Base-by-base conservation (phyloP, 345 rosid genomes). In the Physaria fendleri region DNA sequence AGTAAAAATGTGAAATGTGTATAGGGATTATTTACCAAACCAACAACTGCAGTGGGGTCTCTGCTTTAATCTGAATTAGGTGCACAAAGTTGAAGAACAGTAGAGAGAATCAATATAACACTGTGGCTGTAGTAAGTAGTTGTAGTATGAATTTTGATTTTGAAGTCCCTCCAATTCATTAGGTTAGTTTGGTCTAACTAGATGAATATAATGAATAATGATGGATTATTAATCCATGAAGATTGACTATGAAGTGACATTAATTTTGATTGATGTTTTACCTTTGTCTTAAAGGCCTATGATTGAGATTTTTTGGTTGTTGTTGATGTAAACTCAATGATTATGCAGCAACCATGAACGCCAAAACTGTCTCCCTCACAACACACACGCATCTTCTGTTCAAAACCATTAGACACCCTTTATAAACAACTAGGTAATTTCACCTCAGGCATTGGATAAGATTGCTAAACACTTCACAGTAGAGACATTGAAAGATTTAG, bases 171-270 rank as follows among this genome's bases (percentile, higher is more conserved):
- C 4, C 33, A 40, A 38, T 49, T 56, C 32, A 55, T 5, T 8
- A 69, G 48, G 23, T 32, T 22, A 18, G 64, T 23, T 70, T 70
- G 74, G 69, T 70, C 69, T 63, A 63, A 63, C 69, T 41, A 49
- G 49, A 21, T 45, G 56, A 52, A 60, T 68, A 66, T 66, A 10
- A 69, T 46, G 44, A 56, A 18, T 30, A 45, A 69, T 69, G 51
- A 69, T 69, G 52, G 16, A 17, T 5, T 56, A 49, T 33, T 25
- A 45, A 38, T 44, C 51, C 47, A 48, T 40, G 64, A 70, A 70
- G 74, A 62, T 70, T 63, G 64, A 70, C 33, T 41, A 32, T 21
- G 69, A 56, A 70, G 69, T 64, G 69, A 70, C 64, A 56, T 41
- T 62, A 69, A 16, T 62, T 60, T 44, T 17, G 56, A 17, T 9